Base-by-base conservation (phyloP, 495 filamentous ascomycete species). In the Darksidea phi region DNA sequence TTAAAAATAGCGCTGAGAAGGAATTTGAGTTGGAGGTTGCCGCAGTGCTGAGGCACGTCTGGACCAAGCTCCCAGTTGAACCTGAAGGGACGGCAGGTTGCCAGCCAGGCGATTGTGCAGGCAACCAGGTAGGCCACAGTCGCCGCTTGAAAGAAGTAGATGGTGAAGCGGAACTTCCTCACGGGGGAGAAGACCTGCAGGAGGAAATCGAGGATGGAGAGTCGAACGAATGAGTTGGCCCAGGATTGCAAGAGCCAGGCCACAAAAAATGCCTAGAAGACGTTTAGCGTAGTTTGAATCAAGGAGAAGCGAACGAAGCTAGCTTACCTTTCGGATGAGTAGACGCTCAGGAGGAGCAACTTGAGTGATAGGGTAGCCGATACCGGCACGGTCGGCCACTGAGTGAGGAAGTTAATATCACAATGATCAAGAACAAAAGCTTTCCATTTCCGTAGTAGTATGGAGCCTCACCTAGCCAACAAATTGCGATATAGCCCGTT, bases 121-220 rank as follows among this genome's bases (percentile, higher is more conserved):
- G 21, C 49, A 18, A 52, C 25, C 15, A 52, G 49, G 25, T 52
- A 52, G 18, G 23, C 23, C 21, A 52, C 18, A 18, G 49, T 20
- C 10, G 34, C 21, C 1, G 11, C 49, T 18, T 52, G 21, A 13
- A 28, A 32, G 4, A 52, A n/a, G 49, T 52, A 15, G 2, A 52
- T 24, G 15, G 34, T 13, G 6, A 52, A 2, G 24, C 10, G 15
- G 49, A 52, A 52, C 15, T 26, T 23, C 32, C 21, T 32, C 1
- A 52, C 49, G 4, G 21, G 49, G 4, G 21, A 24, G 32, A 52
- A 52, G 25, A 52, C 49, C 11, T 52, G 21, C 6, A 24, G 11
- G 24, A 52, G 34, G 49, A 52, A 52, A 13, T 52, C 49, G 13
- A 52, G 49, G 23, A 52, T 52, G 49, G 49, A 52, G 49, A 52